Base-by-base conservation (phyloP, 1,284 basidiomycete species). In the Clitocybe nebularis region DNA sequence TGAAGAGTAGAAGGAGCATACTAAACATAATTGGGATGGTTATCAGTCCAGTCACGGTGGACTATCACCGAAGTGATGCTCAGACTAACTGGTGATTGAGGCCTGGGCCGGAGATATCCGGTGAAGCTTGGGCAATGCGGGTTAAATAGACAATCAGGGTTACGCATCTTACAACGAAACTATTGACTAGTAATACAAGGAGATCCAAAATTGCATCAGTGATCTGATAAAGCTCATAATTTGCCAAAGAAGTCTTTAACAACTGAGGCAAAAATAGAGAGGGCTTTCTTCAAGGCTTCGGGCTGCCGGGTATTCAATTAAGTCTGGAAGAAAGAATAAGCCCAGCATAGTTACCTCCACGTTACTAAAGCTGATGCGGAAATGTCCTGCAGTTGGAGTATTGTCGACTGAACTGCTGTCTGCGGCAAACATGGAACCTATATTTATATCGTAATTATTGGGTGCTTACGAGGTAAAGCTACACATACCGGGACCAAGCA, bases 291-390 rank as follows among this genome's bases (percentile, higher is more conserved):
- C 51, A 79, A 59, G 17, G 67, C 67, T 5, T 68, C 60, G 13
- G 59, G 56, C 65, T 16, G 9, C 19, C 36, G 11, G 5, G 10
- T n/a, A 4, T 20, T 76, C 46, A 4, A 19, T 11, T 9, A 23
- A 22, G n/a, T n/a, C n/a, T n/a, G n/a, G 32, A 23, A 22, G 13
- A 21, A 34, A 23, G 43, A 43, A 34, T 25, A 39, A 8, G 40
- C 9, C 24, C 21, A 11, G 37, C 14, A 39, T 21, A 45, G 5
- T 48, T 56, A 80, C 80, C 55, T 74, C 65, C 8, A 67, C 67
- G 43, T 70, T 71, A 50, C 79, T 81, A 62, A 81, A 87, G 47
- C 75, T 72, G 26, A 86, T 62, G 4, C 84, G 70, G 62, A 81
- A 77, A 56, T 85, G 80, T 0, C 80, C 81, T 36, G 66, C 55